Conservation (phyloP, 1,139 yeast species). For the Yamadazyma siamensis region DNA sequence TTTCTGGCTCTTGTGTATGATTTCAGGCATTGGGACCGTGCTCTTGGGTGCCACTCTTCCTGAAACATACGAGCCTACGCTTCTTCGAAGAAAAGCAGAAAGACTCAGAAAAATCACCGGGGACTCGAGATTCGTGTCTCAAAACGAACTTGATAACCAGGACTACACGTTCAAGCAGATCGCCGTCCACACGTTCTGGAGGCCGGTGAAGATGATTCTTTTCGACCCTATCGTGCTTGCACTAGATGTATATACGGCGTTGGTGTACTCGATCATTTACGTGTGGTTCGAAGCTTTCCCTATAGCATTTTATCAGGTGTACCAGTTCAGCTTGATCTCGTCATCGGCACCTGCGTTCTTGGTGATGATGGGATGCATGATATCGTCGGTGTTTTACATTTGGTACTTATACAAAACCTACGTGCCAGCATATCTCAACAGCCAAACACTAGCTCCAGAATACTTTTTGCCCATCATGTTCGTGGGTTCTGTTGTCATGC, state of each 20-base stretch:
- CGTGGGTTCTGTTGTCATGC: conserved; percentile 24
- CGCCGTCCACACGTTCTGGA: conserved; percentile 23
- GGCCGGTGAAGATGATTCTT: conserved; percentile 29
- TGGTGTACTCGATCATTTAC: conserved; percentile 29
- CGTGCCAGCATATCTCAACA: conserved; percentile 25
- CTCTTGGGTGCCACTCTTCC: conserved; percentile 39
- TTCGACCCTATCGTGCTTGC: conserved; percentile 31
- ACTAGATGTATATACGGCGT: conserved; percentile 28
- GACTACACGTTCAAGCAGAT: conserved; percentile 22
- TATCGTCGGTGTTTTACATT: conserved; percentile 22
- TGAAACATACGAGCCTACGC: conserved; percentile 46
- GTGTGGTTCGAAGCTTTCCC: conserved; percentile 36
- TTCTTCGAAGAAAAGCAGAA: conserved; percentile 44
- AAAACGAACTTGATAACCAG: conserved; percentile 38
- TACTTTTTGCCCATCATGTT: conserved; percentile 52
- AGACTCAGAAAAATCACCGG: conserved; percentile 46
- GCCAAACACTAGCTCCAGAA: conserved; percentile 54
- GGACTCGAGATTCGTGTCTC: conserved; percentile 32
- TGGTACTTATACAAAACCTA: conserved; percentile 16
- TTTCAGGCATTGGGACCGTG: conserved; percentile 29
- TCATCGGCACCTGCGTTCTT: conserved; percentile 22
- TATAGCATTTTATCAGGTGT: conserved; percentile 20
- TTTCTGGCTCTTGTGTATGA: conserved; percentile 40
- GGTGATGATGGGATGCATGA: conserved; percentile 16
- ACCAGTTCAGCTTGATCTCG: conserved; percentile 26